Evolutionary conservation across 768 basidiomycete genomes (phyloP), one percentile per base, ranked within the genome.

Genomic region (Lactarius deliciosus): DNA sequence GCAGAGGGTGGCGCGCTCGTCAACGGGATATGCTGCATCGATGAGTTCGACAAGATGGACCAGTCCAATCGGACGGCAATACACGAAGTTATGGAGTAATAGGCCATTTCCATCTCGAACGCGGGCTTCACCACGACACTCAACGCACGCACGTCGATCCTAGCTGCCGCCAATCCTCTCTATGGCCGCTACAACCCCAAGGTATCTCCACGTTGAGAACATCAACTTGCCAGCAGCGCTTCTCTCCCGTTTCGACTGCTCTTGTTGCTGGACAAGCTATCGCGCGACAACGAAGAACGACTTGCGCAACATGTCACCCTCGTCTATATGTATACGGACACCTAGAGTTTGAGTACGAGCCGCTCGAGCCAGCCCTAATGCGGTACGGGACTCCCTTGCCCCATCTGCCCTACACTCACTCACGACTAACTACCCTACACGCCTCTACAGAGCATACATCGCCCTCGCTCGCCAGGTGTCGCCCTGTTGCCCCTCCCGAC

Each of bases 11-110:
- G 97, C 34, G 97, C 97, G n/a, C 86, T 99, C 62, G 97, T 99
- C 77, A 99, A 99, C 71, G 97, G 97, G 34, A 99, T 99, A 73
- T 98, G 96, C 80, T 98, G 96, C 77, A 99, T 99, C 69, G 97
- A 99, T 71, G 97, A 99, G 75, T 99, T 98, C 75, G 97, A 99
- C 81, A 98, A 99, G 77, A 99, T 99, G 97, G 97, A 98, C 71
- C 96, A 99, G 78, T 77, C 93, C 1, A 96, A 98, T 76, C 83
- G 97, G 71, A 98, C 97, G 2, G 94, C 97, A 18, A 98, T 99
- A 68, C 97, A 99, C 79, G 97, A 98, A 83, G 97, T 99, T 67
- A 99, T 99, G 97, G 97, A 98, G 78, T 97, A 98, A 77, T 97
- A 99, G 79, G 98, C 97, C 0, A 98, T 99, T 64, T 98, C 96